phyloP scores from a whole-genome alignment of 1,284 basidiomycete genomes.

The Boletus semigastroideus region DNA sequence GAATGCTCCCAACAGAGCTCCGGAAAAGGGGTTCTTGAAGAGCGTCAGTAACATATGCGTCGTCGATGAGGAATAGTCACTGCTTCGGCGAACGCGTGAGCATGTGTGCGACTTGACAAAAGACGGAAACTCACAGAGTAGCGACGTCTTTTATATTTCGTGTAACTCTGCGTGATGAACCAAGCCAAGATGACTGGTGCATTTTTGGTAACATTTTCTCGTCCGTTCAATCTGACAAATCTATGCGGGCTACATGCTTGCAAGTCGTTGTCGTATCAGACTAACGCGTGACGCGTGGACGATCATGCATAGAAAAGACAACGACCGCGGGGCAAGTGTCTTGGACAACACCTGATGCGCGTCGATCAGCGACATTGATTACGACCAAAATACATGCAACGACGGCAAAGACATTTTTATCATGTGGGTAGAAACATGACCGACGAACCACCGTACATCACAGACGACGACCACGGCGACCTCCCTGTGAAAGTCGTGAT shows the following conservation, averaged over 20 bases:
- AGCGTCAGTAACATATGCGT: constrained; percentile 72
- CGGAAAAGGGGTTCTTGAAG: constrained; percentile 52
- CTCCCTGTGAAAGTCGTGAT: constrained; percentile 65
- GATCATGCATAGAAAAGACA: constrained; percentile 25
- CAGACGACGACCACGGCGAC: constrained; percentile 99
- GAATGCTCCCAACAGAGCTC: constrained; percentile 72
- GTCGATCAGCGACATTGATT: constrained; percentile 75
- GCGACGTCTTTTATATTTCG: constrained; percentile 71
- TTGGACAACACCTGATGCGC: constrained; percentile 61
- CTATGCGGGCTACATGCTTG: too few relatives aligned
- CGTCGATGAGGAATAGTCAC: constrained; percentile 57
- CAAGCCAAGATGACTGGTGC: constrained; percentile 66
- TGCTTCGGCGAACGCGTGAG: constrained; percentile 31
- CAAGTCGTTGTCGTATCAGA: too few relatives aligned
- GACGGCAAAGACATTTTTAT: constrained; percentile 20
- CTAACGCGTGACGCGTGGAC: constrained; percentile 2
- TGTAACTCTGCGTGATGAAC: constrained; percentile 43
- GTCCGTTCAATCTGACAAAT: constrained; percentile 67
- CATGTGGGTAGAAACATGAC: constrained; percentile 8
- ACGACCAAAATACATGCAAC: constrained; percentile 40
- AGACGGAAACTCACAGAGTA: constrained; percentile 37
- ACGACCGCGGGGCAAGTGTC: constrained; percentile 76
- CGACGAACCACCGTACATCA: constrained; percentile 40
- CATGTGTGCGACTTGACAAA: neutral
- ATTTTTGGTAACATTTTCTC: constrained; percentile 56